These are phyloP conservation scores for Raddia guianensis DNA, from an alignment of 176 grass and related monocot genomes.

Conservation along the genomic window DNA sequence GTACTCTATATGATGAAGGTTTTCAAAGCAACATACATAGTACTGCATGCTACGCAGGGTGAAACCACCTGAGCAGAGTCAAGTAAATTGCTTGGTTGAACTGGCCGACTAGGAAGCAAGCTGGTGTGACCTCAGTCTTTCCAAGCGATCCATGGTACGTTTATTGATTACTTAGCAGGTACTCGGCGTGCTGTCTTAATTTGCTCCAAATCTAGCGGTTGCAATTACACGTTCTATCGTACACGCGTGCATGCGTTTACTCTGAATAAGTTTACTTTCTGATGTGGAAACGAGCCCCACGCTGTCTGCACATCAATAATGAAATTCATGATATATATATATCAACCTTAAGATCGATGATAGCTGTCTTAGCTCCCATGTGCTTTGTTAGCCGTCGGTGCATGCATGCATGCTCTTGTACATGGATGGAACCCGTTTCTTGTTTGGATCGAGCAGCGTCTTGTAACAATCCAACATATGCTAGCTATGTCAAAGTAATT, in stretches of 20 bases:
- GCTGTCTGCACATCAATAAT: background rate
- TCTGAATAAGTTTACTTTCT: background rate
- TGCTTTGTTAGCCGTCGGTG: conserved; percentile 23
- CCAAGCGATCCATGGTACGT: background rate
- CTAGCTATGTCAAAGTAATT: background rate
- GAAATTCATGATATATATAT: no score
- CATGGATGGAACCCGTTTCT: no score
- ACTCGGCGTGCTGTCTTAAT: background rate
- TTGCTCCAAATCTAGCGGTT: background rate
- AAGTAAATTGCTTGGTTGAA: background rate
- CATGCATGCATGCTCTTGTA: background rate
- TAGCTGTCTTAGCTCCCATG: conserved; percentile 10
- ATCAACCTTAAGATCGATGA: background rate
- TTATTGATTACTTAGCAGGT: no score
- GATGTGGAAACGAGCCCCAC: conserved; percentile 5
- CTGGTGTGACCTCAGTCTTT: background rate
- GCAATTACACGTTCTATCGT: background rate
- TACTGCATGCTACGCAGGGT: background rate
- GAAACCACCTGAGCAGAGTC: no score
- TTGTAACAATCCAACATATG: background rate
- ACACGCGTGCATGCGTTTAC: background rate
- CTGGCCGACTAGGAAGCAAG: background rate
- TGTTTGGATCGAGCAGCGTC: background rate
- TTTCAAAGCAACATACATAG: background rate
- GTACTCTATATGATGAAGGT: no score